Evolutionary conservation across 768 basidiomycete genomes (phyloP), one percentile per base, ranked within the genome.

Genomic region (Fibroporia radiculosa): DNA sequence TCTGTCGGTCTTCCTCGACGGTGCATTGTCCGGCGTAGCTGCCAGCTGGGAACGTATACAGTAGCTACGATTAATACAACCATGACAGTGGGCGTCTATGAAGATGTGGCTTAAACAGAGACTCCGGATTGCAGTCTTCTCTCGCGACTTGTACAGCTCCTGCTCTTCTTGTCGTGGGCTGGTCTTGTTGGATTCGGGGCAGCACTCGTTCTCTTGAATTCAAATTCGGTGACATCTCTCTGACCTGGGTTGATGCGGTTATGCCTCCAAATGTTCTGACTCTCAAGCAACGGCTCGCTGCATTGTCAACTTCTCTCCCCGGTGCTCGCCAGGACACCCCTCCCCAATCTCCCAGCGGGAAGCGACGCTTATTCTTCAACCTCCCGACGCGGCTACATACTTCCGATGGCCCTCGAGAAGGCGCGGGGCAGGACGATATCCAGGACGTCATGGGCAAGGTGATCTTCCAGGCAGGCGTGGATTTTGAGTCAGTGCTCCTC

Each of bases 401-500:
- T 6, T n/a, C 44, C 19, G 34, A 62, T 51, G 39, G 62, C 59
- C 27, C 52, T 52, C 31, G 55, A 48, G 3, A 51, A 51, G 40
- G 44, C 40, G 13, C 55, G 42, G 59, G 58, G 48, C 58, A 59
- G 40, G 72, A 77, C 34, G 67, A 64, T 48, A 62, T 87, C 11
- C 80, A 85, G 50, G 74, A 80, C 13, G 74, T 84, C 23, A 74
- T 92, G 69, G 58, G 66, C 29, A 78, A 69, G 60, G 70, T 92
- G 66, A 88, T 92, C 35, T 90, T 85, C 55, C 89, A 90, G 59
- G 90, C 90, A 34, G 90, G 90, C 2, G 84, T 90, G 46, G 90
- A 93, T 65, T 91, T 79, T 52, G 88, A 91, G 90, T 93, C 54
- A 58, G 83, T 71, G 8, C 27, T 36, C 14, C 33, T 40, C 39